Conservation (phyloP, 176 grass and related monocot species). For the Olyra latifolia region DNA sequence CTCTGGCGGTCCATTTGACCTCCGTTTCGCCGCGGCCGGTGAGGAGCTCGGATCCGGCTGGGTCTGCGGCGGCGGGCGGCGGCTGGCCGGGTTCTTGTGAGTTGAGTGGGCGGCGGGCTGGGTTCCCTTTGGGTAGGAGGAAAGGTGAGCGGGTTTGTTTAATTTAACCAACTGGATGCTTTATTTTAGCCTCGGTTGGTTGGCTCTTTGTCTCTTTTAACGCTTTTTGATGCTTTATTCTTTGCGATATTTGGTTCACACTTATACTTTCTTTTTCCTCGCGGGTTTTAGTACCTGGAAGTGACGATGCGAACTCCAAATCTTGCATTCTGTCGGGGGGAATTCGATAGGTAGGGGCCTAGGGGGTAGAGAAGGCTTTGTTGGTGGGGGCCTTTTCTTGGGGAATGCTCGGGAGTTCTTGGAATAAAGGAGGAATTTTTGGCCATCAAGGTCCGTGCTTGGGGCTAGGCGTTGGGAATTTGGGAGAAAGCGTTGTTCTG, state of each 20-base stretch:
- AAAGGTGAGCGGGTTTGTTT: constrained; percentile 46
- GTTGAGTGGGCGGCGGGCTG: constrained; percentile 10
- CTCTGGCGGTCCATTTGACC: constrained; percentile 2
- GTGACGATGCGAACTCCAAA: constrained; percentile 22
- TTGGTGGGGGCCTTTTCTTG: background rate
- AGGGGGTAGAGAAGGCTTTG: constrained; percentile 23
- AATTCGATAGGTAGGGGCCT: constrained; percentile 39
- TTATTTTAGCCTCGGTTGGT: constrained; percentile 25
- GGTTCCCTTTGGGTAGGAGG: constrained; percentile 10
- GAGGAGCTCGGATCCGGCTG: background rate
- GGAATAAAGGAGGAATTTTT: constrained; percentile 20
- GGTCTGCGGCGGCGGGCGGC: background rate
- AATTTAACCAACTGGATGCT: constrained; percentile 22
- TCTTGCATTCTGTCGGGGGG: constrained; percentile 25
- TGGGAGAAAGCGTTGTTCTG: background rate
- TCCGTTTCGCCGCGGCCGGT: background rate
- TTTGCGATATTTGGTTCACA: constrained; percentile 24
- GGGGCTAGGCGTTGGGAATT: background rate
- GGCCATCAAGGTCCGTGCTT: background rate
- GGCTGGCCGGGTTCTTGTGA: constrained; percentile 37
- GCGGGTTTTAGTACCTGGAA: constrained; percentile 8
- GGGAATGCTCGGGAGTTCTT: constrained; percentile 3
- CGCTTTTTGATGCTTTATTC: constrained; percentile 40
- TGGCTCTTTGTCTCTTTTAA: constrained; percentile 13
- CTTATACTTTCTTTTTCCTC: constrained; percentile 26